Evolutionary conservation across 108 stramenopile genomes (phyloP).

Genomic region (Skeletonema menzelii): DNA sequence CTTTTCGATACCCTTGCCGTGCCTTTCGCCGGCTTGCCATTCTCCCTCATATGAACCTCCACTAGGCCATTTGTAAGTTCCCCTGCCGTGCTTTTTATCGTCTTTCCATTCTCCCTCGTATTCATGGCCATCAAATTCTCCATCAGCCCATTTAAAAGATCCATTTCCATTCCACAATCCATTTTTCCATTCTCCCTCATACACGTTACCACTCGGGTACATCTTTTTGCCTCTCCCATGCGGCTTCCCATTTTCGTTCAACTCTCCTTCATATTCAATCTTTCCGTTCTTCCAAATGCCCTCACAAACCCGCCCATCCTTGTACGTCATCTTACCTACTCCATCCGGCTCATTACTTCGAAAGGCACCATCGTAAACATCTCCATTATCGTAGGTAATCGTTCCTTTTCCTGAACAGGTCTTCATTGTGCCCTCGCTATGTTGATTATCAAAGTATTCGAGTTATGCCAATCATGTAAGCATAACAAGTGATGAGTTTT

Average conservation of each 20-base stretch:
- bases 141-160: not conserved
- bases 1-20: conserved; percentile 34
- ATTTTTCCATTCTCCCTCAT: conserved; percentile 17
- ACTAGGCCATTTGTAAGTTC: conserved; percentile 29
- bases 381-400: not conserved
- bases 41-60: conserved; percentile 43
- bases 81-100: conserved; percentile 30
- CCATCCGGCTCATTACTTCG: conserved; percentile 67
- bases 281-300: conserved; percentile 51
- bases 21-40: conserved; percentile 42
- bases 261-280: conserved; percentile 43
- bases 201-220: not conserved
- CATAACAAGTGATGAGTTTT: too few relatives aligned
- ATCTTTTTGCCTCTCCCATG: conserved; percentile 39
- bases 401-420: not conserved
- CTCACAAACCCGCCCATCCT: conserved; percentile 45
- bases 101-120: conserved; percentile 26
- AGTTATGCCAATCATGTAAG: too few relatives aligned
- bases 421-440: not conserved
- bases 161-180: not conserved
- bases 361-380: conserved; percentile 71
- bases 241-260: conserved; percentile 18
- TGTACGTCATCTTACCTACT: conserved; percentile 53
- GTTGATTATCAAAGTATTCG: too few relatives aligned
- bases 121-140: too few relatives aligned